A percentile compares a stretch with the other conserved stretches of the same genome.
phyloP scores from a whole-genome alignment of 768 basidiomycete species.

The Tylopilus subfusipes region DNA sequence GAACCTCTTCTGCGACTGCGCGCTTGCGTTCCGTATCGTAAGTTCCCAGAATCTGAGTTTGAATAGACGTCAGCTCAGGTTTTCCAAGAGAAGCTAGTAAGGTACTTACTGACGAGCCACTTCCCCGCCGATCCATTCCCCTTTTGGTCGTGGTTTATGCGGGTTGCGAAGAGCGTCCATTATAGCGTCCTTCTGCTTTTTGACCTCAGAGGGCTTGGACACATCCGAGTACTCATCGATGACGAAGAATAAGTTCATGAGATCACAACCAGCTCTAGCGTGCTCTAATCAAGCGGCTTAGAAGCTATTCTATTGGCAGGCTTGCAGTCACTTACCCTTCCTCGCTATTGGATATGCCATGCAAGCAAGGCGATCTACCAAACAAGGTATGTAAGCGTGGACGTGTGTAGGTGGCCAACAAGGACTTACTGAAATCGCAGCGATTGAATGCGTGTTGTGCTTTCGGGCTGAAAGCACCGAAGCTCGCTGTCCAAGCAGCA shows the following conservation, averaged over 20 bases:
- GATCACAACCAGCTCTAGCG: not conserved
- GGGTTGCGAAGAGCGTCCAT: not conserved
- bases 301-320: not conserved
- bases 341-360: not conserved
- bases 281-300: not conserved
- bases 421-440: not conserved
- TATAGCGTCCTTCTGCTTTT: not conserved
- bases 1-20: not conserved
- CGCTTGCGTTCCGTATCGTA: not conserved
- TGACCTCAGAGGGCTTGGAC: not conserved
- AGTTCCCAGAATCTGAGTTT: not conserved
- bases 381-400: not conserved
- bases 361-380: not conserved
- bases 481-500: conserved; percentile 3
- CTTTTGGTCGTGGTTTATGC: not conserved
- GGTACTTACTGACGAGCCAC: not conserved
- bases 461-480: not conserved
- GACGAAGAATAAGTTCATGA: not conserved
- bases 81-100: not conserved
- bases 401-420: too few species aligned
- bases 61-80: not conserved
- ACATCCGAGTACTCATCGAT: not conserved
- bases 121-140: not conserved
- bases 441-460: not conserved
- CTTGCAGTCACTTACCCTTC: not conserved